A percentile compares a stretch with the other conserved stretches of the same genome.
Conservation (phyloP, 768 basidiomycete species). For the Amanita rimosa region DNA sequence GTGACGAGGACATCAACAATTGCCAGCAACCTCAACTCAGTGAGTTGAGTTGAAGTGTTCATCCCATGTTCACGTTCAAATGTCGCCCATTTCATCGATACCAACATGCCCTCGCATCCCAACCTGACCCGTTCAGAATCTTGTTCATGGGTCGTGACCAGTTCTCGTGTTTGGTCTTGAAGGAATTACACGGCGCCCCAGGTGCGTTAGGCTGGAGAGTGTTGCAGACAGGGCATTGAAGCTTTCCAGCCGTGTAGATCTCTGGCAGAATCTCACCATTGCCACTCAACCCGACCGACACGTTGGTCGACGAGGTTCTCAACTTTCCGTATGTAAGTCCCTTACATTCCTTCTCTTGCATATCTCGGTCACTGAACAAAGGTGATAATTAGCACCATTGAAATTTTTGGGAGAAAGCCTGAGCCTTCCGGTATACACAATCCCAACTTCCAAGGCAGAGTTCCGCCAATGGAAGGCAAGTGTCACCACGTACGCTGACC, state of each 20-base stretch:
- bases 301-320: slow-evolving; percentile 49
- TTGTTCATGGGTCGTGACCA: slow-evolving; percentile 85
- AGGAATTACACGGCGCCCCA: slow-evolving; percentile 45
- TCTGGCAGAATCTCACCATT: slow-evolving; percentile 61
- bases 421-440: slow-evolving; percentile 41
- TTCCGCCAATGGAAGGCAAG: slow-evolving; percentile 59
- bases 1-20: slow-evolving; percentile 7
- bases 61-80: background rate
- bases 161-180: slow-evolving; percentile 71
- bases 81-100: background rate
- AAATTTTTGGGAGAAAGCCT: slow-evolving; percentile 45
- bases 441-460: slow-evolving; percentile 47
- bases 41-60: background rate
- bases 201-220: slow-evolving; percentile 29
- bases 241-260: slow-evolving; percentile 34
- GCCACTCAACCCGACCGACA: slow-evolving; percentile 63
- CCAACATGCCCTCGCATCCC: background rate
- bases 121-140: slow-evolving; percentile 42
- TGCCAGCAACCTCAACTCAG: too few relatives aligned
- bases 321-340: slow-evolving; percentile 45
- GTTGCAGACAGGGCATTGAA: slow-evolving; percentile 7
- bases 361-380: slow-evolving; percentile 4
- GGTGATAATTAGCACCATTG: slow-evolving; percentile 47
- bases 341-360: background rate
- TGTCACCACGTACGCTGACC: background rate